Base-by-base conservation (phyloP, 169 alveolate species). In the Plasmodium adleri region DNA sequence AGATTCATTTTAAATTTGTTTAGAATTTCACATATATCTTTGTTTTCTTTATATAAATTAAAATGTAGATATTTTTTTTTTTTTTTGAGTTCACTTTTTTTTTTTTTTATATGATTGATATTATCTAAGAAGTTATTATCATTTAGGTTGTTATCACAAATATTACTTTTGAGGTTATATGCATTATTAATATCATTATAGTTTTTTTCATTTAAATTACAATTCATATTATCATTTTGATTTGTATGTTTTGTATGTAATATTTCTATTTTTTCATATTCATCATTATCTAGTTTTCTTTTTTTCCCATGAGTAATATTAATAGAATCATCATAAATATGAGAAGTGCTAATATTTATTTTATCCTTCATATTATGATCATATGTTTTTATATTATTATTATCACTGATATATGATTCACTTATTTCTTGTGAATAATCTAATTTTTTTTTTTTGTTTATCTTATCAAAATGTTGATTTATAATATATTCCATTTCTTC, bases 11-110 rank as follows among this genome's bases (percentile, higher is more conserved):
- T 95, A 8, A 97, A 78, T 95, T 95, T 94, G 78, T 95, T 94
- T 9, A 97, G 85, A n/a, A 98, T 98, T 74, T 97, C 97, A 78
- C 95, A 88, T 24, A 98, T 96, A 52, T 97, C 98, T n/a, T 96
- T 95, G 87, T 97, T 97, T 63, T 95, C 94, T 92, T 97, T 97
- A 67, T 92, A 93, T 17, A 95, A 49, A 90, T 90, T 93, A 92
- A 93, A 93, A 92, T 94, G 96, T 24, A 95, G 66, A 67, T 93
- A 95, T 17, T 71, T 83, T 49, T 68, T 83, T 56, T 62, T 73
- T 13, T 59, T 78, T 78, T 78, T 78, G 8, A 47, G 47, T 49
- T 43, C 71, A 15, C 56, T 78, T 52, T 66, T 78, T 54, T 64
- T 54, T 47, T 47, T 28, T 58, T 70, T 56, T 12, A 28, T 58